Percentiles rank a stretch among this genome's conserved stretches.
Evolutionary conservation across 257 asterid species (phyloP).

Genomic region (Cruciata laevipes): DNA sequence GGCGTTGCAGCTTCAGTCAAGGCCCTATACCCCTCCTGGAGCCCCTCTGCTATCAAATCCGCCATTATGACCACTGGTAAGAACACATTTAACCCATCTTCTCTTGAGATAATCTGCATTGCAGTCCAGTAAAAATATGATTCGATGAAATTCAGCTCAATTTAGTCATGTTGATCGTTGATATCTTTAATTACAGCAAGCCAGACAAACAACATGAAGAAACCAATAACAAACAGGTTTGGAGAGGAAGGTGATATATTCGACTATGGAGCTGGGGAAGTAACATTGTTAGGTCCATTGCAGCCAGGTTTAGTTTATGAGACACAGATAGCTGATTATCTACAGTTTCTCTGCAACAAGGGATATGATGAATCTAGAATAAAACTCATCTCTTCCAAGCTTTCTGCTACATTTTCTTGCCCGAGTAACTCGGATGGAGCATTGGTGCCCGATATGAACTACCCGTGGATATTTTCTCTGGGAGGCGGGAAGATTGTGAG

Average conservation of each 20-base stretch:
- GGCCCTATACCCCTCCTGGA: slow-evolving; percentile 56
- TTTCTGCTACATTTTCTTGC: slow-evolving; percentile 63
- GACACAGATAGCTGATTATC: slow-evolving; percentile 46
- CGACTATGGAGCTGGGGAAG: slow-evolving; percentile 79
- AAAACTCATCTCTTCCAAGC: slow-evolving; percentile 31
- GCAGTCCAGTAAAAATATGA: no score
- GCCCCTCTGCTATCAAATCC: slow-evolving; percentile 69
- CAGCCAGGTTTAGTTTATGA: slow-evolving; percentile 82
- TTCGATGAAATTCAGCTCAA: no score
- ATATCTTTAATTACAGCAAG: slow-evolving; percentile 30
- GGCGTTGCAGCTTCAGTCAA: slow-evolving; percentile 61
- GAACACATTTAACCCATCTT: no score
- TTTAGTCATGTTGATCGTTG: no score
- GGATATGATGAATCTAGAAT: slow-evolving; percentile 43
- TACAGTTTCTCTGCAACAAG: slow-evolving; percentile 51
- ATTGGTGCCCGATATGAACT: slow-evolving; percentile 61
- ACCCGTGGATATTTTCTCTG: slow-evolving; percentile 54
- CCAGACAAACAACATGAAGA: slow-evolving; percentile 46
- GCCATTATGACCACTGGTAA: slow-evolving; percentile 84
- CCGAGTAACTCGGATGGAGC: slow-evolving; percentile 29
- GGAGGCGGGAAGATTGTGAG: slow-evolving; percentile 26
- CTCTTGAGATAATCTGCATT: no score
- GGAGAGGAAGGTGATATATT: slow-evolving; percentile 59
- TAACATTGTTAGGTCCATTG: slow-evolving; percentile 42
- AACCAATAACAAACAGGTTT: slow-evolving; percentile 35